A percentile compares a stretch with the other conserved stretches of the same genome.
Evolutionary conservation across 2,329 filamentous ascomycete genomes (phyloP).

Genomic region (Capronia americana): DNA sequence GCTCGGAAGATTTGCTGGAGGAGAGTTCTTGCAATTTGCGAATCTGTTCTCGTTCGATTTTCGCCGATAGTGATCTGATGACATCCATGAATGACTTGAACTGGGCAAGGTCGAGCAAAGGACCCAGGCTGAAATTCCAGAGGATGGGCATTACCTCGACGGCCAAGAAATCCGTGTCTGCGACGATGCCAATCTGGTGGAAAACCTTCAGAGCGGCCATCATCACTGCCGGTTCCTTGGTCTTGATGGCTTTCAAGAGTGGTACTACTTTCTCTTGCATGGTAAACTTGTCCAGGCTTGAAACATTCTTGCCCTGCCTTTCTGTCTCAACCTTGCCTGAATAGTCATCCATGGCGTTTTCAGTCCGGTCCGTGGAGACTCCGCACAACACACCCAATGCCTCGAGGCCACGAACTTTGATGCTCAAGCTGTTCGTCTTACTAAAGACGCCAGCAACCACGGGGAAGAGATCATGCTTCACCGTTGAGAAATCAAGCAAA

Average conservation of each 20-base stretch:
- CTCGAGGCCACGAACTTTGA: constrained; percentile 91
- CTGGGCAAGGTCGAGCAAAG: constrained; percentile 82
- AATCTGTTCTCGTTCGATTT: constrained; percentile 86
- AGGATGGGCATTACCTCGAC: constrained; percentile 88
- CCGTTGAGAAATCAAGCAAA: constrained; percentile 91
- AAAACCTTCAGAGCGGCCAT: constrained; percentile 88
- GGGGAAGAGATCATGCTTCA: constrained; percentile 96
- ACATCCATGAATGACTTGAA: constrained; percentile 90
- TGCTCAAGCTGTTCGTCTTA: constrained; percentile 88
- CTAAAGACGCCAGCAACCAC: constrained; percentile 89
- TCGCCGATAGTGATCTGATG: constrained; percentile 78
- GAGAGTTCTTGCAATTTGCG: constrained; percentile 86
- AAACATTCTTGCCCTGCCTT: constrained; percentile 65
- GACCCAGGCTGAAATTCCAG: constrained; percentile 90
- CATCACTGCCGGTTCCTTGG: constrained; percentile 97
- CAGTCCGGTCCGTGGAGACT: constrained; percentile 71
- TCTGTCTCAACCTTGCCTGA: constrained; percentile 65
- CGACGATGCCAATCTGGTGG: constrained; percentile 78
- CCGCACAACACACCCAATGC: constrained; percentile 91
- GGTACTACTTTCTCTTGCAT: constrained; percentile 98
- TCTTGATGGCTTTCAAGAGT: constrained; percentile 89
- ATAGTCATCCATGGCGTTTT: constrained; percentile 73
- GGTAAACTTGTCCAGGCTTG: constrained; percentile 93
- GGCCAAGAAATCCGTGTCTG: constrained; percentile 89
- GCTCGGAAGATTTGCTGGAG: constrained; percentile 56